These are phyloP conservation scores for Clavariopsis aquatica DNA, from an alignment of 495 filamentous ascomycete species.

Conservation along the genomic window DNA sequence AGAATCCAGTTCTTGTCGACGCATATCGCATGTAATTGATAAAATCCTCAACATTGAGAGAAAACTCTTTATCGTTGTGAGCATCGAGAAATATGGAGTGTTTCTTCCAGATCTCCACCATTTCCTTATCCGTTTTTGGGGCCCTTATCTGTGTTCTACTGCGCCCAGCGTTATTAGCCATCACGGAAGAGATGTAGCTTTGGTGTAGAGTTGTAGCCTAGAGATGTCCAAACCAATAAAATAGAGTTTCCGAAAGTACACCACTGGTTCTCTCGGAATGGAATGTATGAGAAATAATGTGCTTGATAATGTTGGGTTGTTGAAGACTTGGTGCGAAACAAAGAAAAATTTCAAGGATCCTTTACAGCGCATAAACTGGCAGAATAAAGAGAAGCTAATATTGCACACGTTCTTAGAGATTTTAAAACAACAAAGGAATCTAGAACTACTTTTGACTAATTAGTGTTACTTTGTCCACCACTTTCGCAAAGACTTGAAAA, in stretches of 20 bases:
- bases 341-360: neutral
- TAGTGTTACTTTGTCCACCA: too few relatives aligned
- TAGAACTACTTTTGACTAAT: too few relatives aligned
- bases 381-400: neutral
- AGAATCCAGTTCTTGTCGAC: neutral
- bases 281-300: neutral
- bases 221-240: neutral
- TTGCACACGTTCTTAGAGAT: too few relatives aligned
- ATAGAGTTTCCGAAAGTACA: too few relatives aligned
- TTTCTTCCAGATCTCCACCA: neutral
- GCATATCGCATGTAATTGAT: neutral
- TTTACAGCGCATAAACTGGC: neutral
- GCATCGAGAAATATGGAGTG: neutral
- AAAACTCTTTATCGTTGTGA: neutral
- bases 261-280: too few relatives aligned
- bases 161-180: neutral
- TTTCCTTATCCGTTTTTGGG: neutral
- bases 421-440: too few relatives aligned
- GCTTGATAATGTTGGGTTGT: neutral
- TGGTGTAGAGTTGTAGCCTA: too few relatives aligned
- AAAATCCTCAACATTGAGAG: neutral
- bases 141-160: neutral
- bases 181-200: too few relatives aligned
- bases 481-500: too few relatives aligned
- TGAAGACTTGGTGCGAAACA: neutral